Conservation (phyloP, 352 stramenopile species). For the Pythium guiyangense region DNA sequence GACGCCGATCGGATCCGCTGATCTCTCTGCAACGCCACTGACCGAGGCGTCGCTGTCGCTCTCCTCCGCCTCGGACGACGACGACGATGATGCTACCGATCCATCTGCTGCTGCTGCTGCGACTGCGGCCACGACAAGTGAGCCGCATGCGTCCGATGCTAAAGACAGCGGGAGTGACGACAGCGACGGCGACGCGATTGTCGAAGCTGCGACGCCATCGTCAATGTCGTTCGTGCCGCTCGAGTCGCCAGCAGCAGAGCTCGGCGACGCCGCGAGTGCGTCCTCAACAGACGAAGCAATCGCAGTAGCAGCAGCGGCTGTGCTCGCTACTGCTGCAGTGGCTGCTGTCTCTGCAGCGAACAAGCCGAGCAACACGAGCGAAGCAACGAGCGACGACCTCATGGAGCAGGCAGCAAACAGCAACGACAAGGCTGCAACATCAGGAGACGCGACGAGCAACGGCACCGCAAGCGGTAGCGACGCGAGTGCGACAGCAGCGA, state of each 20-base stretch:
- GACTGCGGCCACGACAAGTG: background rate
- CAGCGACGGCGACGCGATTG: constrained; percentile 2
- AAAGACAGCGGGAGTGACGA: background rate
- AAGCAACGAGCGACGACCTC: constrained; percentile 13
- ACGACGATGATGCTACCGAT: background rate
- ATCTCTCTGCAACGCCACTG: background rate
- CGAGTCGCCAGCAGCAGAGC: constrained; percentile 2
- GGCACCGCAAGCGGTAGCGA: background rate
- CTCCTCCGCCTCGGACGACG: background rate
- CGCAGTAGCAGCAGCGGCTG: background rate
- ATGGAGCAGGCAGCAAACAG: constrained; percentile 9
- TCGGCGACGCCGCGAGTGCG: background rate
- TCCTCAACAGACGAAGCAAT: background rate
- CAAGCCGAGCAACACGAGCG: background rate
- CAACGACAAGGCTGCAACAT: background rate
- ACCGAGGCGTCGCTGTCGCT: background rate
- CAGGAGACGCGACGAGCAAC: background rate
- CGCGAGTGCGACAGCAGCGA: constrained; percentile 2
- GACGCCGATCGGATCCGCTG: background rate
- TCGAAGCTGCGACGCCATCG: constrained; percentile 15
- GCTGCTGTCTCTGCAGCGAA: background rate
- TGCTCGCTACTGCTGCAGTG: background rate
- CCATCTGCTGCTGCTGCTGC: background rate
- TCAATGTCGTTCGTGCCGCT: constrained; percentile 7
- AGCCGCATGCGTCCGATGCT: background rate